A percentile compares a stretch with the other conserved stretches of the same genome.
These are phyloP conservation scores for Candida sp. DNA, from an alignment of 1,139 yeast species.

Conservation along the genomic window DNA sequence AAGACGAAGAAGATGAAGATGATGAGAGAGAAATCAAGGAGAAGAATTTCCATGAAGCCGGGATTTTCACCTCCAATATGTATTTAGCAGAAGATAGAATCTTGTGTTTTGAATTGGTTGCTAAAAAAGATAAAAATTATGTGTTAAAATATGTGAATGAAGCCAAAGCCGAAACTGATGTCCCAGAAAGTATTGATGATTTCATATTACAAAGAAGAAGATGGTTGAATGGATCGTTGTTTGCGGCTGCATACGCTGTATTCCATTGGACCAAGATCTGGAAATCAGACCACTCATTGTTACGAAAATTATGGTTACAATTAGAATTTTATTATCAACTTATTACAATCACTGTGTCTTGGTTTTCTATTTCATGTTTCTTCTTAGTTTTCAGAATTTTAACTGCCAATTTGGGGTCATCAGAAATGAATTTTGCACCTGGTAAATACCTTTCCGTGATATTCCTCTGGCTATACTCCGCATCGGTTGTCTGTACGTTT, in stretches of 20 bases:
- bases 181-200: conserved; percentile 70
- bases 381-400: conserved; percentile 69
- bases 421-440: conserved; percentile 41
- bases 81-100: conserved; percentile 85
- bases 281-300: conserved; percentile 62
- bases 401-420: conserved; percentile 52
- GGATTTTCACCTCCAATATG: conserved; percentile 80
- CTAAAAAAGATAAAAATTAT: conserved; percentile 62
- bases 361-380: conserved; percentile 79
- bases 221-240: conserved; percentile 84
- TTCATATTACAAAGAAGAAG: conserved; percentile 76
- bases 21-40: conserved; percentile 43
- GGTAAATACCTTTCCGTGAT: conserved; percentile 42
- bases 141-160: conserved; percentile 68
- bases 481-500: conserved; percentile 40
- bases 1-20: conserved; percentile 30
- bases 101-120: conserved; percentile 76
- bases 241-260: conserved; percentile 76
- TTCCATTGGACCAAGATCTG: conserved; percentile 71
- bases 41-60: conserved; percentile 45
- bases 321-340: conserved; percentile 70
- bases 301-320: conserved; percentile 61
- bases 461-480: conserved; percentile 42
- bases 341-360: conserved; percentile 63
- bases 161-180: conserved; percentile 83